Evolutionary conservation across 2,329 filamentous ascomycete species (phyloP), one percentile per base, ranked within the genome.

Genomic region (Penicillium sp.): DNA sequence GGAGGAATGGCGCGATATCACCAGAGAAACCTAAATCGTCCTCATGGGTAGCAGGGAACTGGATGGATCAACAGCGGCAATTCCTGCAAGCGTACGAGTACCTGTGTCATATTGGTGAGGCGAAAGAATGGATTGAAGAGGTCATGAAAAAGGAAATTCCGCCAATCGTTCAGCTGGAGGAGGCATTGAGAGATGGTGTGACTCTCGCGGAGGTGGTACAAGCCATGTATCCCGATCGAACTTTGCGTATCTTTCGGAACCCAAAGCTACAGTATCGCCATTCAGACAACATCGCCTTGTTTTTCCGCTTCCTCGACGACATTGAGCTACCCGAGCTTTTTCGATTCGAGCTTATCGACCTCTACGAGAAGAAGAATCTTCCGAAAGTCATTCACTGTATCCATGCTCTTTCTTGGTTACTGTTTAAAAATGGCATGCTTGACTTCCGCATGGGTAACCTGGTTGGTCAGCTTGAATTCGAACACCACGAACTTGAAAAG

Each of bases 311-410:
- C 62, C 82, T 99, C 1, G 90, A 93, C 60, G 90, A 97, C 57
- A 86, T 97, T 8, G 89, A 96, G 67, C 79, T 99, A 3, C 94
- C 94, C 1, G 95, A 99, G 66, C 83, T 99, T 18, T 99, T 99
- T 73, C 87, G 93, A 54, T 99, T 99, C 73, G 94, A 99, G 73
- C 81, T 97, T 44, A 96, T 97, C 61, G 94, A 99, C 74, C 78
- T 99, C 12, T 99, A 99, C 78, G 95, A 99, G 75, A 99, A 97
- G 81, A 99, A 99, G 77, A 99, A 99, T 67, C 95, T 97, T 1
- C 94, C 94, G 4, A 99, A 97, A 74, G 95, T 97, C 70, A 99
- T 99, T 59, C 96, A 99, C 77, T 99, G 94, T 71, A 94, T 99
- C 50, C 94, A 99, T 68, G 94, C 94, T 0, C 80, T 99, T 18